Base-by-base conservation (phyloP, 352 stramenopile genomes). In the Globisporangium spiculum region DNA sequence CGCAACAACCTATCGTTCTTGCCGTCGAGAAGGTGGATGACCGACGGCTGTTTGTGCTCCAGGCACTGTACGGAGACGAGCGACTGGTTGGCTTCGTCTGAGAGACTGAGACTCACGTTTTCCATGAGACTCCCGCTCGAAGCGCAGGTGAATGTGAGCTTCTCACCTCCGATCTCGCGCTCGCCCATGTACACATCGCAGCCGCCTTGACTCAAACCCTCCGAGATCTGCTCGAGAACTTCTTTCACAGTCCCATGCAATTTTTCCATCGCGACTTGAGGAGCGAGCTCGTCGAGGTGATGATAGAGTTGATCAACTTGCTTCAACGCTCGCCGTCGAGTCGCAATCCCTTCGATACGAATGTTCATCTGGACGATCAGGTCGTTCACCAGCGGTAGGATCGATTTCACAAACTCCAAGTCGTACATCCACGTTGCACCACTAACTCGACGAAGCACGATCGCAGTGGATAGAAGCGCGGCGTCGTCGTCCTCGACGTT, bases 131-230 rank as follows among this genome's bases (percentile, higher is more conserved):
- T 93, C 4, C 22, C 58, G 9, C 66, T 58, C 1, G 86, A 91
- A 20, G 81, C 75, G 26, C 10, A 30, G 26, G 44, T 30, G 18
- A 73, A 74, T 22, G 26, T 41, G 26, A 69, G 34, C 7, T 16
- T 22, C 12, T 78, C 69, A 5, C 69, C 69, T 5, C 69, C 76
- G 14, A 77, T 59, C 2, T n/a, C 9, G 0, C 76, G 71, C 34
- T 91, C 72, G 1, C 70, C 84, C 7, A 92, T 30, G 60, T 92
- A 94, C 0, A 73, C 75, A 52, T 94, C 81, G 10, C 77, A 80
- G 2, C 57, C 38, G 6, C 20, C 36, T 34, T 41, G 59, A 60
- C 74, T 83, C 61, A 83, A 63, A 0, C 74, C 74, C 24, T 70
- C 8, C 0, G 72, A 69, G 0, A 91, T 30, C 10, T 70, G 63